Conservation (phyloP, 106 monocot species). For the Dendrobium chrysotoxum region DNA sequence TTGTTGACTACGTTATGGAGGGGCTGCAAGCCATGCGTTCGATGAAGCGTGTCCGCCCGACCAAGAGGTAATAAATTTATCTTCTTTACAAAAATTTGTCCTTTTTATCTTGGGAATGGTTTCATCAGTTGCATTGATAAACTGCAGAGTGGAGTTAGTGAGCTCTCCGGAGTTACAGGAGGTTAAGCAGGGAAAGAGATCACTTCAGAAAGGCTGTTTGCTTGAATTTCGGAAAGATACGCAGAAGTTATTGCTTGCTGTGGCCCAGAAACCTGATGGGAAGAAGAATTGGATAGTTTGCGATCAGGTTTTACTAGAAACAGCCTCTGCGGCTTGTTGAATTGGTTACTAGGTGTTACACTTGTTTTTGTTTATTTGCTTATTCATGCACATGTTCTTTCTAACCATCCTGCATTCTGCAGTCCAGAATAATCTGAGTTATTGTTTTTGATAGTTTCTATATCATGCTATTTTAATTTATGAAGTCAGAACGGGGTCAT, state of each 20-base stretch:
- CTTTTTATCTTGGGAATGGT: background rate
- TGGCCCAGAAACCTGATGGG: constrained; percentile 86
- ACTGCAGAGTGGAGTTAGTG: constrained; percentile 45
- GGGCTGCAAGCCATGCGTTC: constrained; percentile 38
- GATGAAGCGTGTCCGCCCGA: constrained; percentile 20
- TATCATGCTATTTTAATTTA: constrained; percentile 7
- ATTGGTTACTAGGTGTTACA: constrained; percentile 35
- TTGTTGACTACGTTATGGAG: constrained; percentile 54
- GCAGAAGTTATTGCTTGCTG: constrained; percentile 71
- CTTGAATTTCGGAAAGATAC: constrained; percentile 93
- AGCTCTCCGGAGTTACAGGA: constrained; percentile 52
- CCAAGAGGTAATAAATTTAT: constrained; percentile 26
- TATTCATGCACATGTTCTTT: background rate
- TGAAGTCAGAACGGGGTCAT: constrained; percentile 65
- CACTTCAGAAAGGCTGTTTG: constrained; percentile 71
- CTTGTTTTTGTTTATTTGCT: constrained; percentile 7
- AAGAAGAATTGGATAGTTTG: constrained; percentile 98
- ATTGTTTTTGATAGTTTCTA: constrained; percentile 4
- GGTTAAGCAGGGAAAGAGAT: constrained; percentile 43
- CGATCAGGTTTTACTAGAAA: constrained; percentile 87
- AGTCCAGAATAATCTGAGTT: background rate
- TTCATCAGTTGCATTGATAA: background rate
- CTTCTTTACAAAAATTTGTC: background rate
- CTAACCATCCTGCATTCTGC: background rate
- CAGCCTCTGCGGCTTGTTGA: constrained; percentile 32